Evolutionary conservation across 306 rosid species (phyloP).

Genomic region (Quercus variabilis): DNA sequence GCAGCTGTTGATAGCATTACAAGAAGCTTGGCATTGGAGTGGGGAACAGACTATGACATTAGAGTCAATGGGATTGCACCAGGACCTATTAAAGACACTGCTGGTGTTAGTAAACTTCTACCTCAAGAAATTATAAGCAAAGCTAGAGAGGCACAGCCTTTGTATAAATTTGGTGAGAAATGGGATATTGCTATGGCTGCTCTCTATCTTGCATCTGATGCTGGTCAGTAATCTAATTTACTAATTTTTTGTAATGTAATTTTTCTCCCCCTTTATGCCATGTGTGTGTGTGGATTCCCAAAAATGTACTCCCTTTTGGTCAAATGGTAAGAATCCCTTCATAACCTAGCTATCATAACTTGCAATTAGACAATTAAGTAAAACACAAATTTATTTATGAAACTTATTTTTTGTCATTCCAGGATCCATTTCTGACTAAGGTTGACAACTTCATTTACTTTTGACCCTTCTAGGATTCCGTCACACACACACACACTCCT

Average conservation of each 20-base stretch:
- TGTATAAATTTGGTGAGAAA: conserved; percentile 73
- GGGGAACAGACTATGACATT: conserved; percentile 90
- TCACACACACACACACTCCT: too few relatives aligned
- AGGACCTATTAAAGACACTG: conserved; percentile 79
- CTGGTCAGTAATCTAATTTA: conserved; percentile 50
- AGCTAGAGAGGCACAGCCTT: conserved; percentile 44
- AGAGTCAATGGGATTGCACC: conserved; percentile 96
- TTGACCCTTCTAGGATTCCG: too few relatives aligned
- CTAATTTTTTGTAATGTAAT: not conserved
- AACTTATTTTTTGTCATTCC: too few relatives aligned
- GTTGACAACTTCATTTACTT: too few relatives aligned
- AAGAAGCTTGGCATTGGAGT: conserved; percentile 91
- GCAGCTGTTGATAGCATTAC: conserved; percentile 92
- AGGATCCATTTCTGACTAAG: too few relatives aligned
- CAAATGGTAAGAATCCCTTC: too few relatives aligned
- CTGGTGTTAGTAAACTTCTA: conserved; percentile 79
- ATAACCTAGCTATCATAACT: too few relatives aligned
- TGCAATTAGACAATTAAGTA: too few relatives aligned
- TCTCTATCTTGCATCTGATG: conserved; percentile 75
- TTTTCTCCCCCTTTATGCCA: not conserved
- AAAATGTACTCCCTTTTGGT: too few relatives aligned
- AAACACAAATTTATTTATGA: too few relatives aligned
- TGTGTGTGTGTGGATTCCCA: too few relatives aligned
- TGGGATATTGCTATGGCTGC: conserved; percentile 99
- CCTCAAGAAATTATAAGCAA: conserved; percentile 62